Conservation (phyloP, 1,284 basidiomycete species). For the Apiotrichum akiyoshidainum region DNA sequence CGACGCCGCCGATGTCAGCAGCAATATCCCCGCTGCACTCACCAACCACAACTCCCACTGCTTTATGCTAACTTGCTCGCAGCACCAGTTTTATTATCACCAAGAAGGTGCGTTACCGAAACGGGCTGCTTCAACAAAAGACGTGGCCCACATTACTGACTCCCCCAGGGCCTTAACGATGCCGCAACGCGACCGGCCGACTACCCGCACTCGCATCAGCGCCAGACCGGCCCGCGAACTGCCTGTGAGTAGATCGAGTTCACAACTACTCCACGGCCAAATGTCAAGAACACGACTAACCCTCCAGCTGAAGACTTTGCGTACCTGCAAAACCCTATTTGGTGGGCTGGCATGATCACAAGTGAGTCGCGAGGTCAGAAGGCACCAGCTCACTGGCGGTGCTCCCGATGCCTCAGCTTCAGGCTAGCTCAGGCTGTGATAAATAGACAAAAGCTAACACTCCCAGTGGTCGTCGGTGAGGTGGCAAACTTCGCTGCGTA, state of each 20-base stretch:
- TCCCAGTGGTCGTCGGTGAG: conserved; percentile 41
- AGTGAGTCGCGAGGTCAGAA: conserved; percentile 59
- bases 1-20: neutral
- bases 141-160: conserved; percentile 5
- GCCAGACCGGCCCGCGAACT: conserved; percentile 56
- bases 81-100: conserved; percentile 88
- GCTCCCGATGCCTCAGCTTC: conserved; percentile 55
- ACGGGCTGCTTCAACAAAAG: neutral
- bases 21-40: neutral
- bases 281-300: neutral
- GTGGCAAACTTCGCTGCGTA: conserved; percentile 99
- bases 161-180: conserved; percentile 71
- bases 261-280: conserved; percentile 47
- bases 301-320: conserved; percentile 69
- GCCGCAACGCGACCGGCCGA: conserved; percentile 60
- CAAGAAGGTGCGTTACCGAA: conserved; percentile 67
- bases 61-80: neutral
- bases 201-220: conserved; percentile 68
- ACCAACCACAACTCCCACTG: neutral
- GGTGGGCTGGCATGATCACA: conserved; percentile 96
- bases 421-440: conserved; percentile 48
- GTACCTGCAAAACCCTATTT: conserved; percentile 89
- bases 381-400: neutral
- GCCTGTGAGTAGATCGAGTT: conserved; percentile 57
- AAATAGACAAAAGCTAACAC: conserved; percentile 58